Base-by-base conservation (phyloP, 2,329 filamentous ascomycete genomes). In the Podosphaera fusca region DNA sequence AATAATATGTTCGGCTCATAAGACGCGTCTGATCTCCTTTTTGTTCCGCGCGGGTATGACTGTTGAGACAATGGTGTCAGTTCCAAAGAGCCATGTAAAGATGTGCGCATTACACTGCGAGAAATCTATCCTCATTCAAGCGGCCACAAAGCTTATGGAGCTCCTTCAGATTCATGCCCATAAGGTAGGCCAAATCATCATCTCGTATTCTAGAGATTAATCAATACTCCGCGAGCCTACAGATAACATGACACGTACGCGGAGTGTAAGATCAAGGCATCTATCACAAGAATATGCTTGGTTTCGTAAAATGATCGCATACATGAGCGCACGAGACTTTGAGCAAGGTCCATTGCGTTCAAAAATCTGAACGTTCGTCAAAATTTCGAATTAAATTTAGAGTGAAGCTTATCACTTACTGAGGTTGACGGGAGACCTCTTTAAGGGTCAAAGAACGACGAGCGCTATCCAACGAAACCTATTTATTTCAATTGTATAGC, bases 1-100 rank as follows among this genome's bases (percentile, higher is more conserved):
- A 98, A 73, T 94, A 98, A 75, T 95, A 98, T 60, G 90, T 94
- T 64, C 87, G 80, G 67, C 84, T 88, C 62, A 85, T 82, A 4
- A 87, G 84, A 56, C 88, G 82, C 58, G 85, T 83, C 59, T 88
- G 85, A 55, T 86, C 87, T 66, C 89, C 85, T 62, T 83, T 82
- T 57, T 85, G 73, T 68, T 95, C 88, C 55, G 82, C 79, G 59
- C 87, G 82, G 36, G 82, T 81, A 68, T 82, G 82, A 64, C 78
- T 86, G 66, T 34, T 57, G 5, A 46, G 45, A 9, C 34, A 33
- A 51, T 46, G 9, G 31, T 21, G 38, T 46, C n/a, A 54, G 33
- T 38, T 47, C 34, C 21, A 51, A 30, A 55, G 14, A 57, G 21
- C 12, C 9, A 50, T 58, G 51, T 14, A 54, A 51, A 55, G 50